A percentile compares a stretch with the other conserved stretches of the same genome.
These are phyloP conservation scores for Arbutus unedo DNA, from an alignment of 148 eudicot species.

Conservation along the genomic window DNA sequence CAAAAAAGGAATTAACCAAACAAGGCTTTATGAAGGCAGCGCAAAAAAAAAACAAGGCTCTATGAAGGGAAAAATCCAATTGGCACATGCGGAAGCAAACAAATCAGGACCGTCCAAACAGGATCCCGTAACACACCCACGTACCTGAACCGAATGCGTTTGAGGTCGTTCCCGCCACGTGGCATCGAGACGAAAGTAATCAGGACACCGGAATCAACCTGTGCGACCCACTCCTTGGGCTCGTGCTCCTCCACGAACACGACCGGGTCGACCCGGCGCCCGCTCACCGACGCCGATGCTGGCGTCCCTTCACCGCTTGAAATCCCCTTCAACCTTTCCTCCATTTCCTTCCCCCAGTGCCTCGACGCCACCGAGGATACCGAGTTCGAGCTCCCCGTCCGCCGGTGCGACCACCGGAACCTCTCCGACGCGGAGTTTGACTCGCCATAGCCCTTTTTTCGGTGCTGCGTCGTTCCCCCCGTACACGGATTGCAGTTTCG, in stretches of 20 bases:
- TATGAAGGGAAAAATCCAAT: not conserved
- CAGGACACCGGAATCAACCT: slow-evolving; percentile 93
- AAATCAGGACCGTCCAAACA: slow-evolving; percentile 14
- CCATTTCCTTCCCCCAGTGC: slow-evolving; percentile 93
- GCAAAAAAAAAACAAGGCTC: not conserved
- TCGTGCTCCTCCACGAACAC: slow-evolving; percentile 84
- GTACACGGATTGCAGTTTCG: slow-evolving; percentile 59
- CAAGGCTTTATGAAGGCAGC: not conserved
- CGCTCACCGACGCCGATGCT: slow-evolving; percentile 51
- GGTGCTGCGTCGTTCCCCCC: slow-evolving; percentile 27
- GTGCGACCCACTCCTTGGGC: slow-evolving; percentile 99
- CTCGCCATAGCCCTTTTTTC: slow-evolving; percentile 26
- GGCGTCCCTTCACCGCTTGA: slow-evolving; percentile 58
- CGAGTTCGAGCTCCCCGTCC: slow-evolving; percentile 72
- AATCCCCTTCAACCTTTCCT: slow-evolving; percentile 86
- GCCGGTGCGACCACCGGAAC: slow-evolving; percentile 50
- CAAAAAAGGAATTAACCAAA: not conserved
- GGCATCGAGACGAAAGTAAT: slow-evolving; percentile 89
- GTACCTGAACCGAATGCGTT: slow-evolving; percentile 91
- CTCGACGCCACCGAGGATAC: slow-evolving; percentile 44
- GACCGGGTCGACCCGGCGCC: slow-evolving; percentile 59
- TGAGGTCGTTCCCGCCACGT: slow-evolving; percentile 93
- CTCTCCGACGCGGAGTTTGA: slow-evolving; percentile 48
- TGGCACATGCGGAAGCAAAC: not conserved
- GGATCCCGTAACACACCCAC: not conserved